Evolutionary conservation across 2,329 filamentous ascomycete genomes (phyloP), one percentile per base, ranked within the genome.

Genomic region (Colletotrichum lindemuthianum): DNA sequence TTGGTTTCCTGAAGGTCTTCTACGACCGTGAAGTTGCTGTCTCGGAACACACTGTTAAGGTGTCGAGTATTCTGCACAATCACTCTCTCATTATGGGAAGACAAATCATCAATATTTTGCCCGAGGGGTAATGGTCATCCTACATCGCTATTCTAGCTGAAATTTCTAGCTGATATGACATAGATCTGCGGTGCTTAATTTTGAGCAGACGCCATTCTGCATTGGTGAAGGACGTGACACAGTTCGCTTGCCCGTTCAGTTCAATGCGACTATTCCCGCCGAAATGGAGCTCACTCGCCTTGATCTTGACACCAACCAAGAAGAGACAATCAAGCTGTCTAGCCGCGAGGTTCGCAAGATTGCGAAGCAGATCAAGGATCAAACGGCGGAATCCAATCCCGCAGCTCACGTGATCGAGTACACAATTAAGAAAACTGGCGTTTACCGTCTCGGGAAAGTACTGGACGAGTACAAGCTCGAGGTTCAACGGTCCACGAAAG

Each of bases 21-120:
- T 98, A 96, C 80, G 94, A 98, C 75, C 90, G 92, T 72, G 96
- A 99, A 78, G 80, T 97, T 66, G 93, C 95, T 55, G 91, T 99
- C 69, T 96, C 92, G n/a, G 96, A 97, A 76, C 89, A 91, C 69
- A 92, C 90, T 73, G 95, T 99, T 74, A 97, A 97, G 74, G 88
- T 94, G 13, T 91, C 90, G 34, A 90, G 87, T 67, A 94, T 99
- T 68, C 82, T 97, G 66, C 92, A 97, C 75, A 97, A 98, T 75
- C 87, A 92, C 37, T 97, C 94, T 24, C 85, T 98, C 72, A 98
- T 99, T 68, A 86, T 97, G 79, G 96, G 96, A 73, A 96, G 93
- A 76, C 94, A 98, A 79, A 97, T 97, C 71, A 95, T 99, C 77
- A 96, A 99, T 75, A 97, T 99, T 73, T 82, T 99, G 59, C 96